Conservation (phyloP, 148 eudicot species). For the Rhododendron williamsianum region DNA sequence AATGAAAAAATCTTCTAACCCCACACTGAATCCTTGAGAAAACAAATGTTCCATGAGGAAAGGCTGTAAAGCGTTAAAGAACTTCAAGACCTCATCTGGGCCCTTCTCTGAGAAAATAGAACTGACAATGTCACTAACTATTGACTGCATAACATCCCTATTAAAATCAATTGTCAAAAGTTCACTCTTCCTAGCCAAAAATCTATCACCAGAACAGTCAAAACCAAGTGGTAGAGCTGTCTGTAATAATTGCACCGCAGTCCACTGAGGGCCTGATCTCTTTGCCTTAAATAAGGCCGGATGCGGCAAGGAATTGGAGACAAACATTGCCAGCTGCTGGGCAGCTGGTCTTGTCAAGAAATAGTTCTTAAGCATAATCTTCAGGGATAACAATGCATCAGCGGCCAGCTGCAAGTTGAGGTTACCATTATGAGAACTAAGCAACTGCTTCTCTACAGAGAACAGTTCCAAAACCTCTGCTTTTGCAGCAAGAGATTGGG, state of each 20-base stretch:
- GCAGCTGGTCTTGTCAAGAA: constrained; percentile 53
- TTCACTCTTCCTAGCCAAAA: constrained; percentile 45
- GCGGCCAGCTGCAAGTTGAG: constrained; percentile 75
- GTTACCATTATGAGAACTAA: constrained; percentile 91
- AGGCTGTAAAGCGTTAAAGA: constrained; percentile 73
- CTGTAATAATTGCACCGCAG: constrained; percentile 70
- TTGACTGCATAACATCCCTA: constrained; percentile 49
- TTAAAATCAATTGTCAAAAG: constrained; percentile 48
- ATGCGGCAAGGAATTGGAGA: constrained; percentile 36
- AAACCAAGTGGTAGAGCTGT: constrained; percentile 56
- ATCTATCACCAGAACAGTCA: constrained; percentile 56
- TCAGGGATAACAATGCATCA: constrained; percentile 72
- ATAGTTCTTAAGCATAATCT: constrained; percentile 42
- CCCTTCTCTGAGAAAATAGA: constrained; percentile 66
- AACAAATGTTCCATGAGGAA: constrained; percentile 73
- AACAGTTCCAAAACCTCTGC: constrained; percentile 89
- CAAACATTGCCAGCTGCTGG: constrained; percentile 76
- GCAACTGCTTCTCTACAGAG: constrained; percentile 89
- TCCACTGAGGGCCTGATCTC: constrained; percentile 54
- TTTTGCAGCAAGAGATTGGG: constrained; percentile 85
- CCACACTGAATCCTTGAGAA: constrained; percentile 73
- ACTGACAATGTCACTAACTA: constrained; percentile 56
- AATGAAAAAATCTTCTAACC: constrained; percentile 59
- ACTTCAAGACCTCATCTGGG: constrained; percentile 55
- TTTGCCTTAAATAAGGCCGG: constrained; percentile 54